These are phyloP conservation scores for Dendryphion nanum DNA, from an alignment of 2,329 filamentous ascomycete species.

Conservation along the genomic window DNA sequence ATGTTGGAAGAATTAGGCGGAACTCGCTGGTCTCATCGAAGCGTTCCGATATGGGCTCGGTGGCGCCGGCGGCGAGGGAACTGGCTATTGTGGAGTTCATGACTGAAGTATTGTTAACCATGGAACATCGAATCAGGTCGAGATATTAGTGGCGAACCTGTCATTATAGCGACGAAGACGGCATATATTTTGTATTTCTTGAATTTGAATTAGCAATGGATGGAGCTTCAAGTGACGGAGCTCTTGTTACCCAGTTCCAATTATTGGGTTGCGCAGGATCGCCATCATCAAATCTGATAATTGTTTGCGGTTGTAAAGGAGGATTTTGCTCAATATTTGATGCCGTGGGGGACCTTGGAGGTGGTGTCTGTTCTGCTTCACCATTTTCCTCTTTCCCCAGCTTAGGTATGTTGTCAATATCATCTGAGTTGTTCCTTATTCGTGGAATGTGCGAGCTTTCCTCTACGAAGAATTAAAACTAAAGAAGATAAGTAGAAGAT, in stretches of 20 bases:
- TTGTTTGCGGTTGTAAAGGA: constrained; percentile 13
- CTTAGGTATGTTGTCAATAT: constrained; percentile 21
- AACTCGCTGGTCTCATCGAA: constrained; percentile 54
- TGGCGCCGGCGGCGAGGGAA: constrained; percentile 62
- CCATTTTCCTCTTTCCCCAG: constrained; percentile 26
- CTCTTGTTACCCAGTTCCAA: constrained; percentile 33
- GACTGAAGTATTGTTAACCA: constrained; percentile 12
- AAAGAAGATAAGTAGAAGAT: neutral
- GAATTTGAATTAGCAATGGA: neutral
- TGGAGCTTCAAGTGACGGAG: neutral
- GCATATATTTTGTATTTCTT: constrained; percentile 57
- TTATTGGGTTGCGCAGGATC: constrained; percentile 45
- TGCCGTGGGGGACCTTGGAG: constrained; percentile 11
- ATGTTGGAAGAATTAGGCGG: constrained; percentile 48
- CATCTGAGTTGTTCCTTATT: constrained; percentile 18
- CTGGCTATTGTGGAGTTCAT: constrained; percentile 68
- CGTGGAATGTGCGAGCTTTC: constrained; percentile 15
- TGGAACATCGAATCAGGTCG: neutral
- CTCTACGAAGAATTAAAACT: constrained; percentile 7
- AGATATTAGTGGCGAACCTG: constrained; percentile 43
- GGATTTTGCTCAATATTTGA: constrained; percentile 9
- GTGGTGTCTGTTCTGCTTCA: constrained; percentile 16
- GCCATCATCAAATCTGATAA: constrained; percentile 39
- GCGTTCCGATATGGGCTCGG: constrained; percentile 56
- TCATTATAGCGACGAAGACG: constrained; percentile 54